Evolutionary conservation across 139 green algal species (phyloP).

Genomic region (Deuterostichococcus epilithicus): DNA sequence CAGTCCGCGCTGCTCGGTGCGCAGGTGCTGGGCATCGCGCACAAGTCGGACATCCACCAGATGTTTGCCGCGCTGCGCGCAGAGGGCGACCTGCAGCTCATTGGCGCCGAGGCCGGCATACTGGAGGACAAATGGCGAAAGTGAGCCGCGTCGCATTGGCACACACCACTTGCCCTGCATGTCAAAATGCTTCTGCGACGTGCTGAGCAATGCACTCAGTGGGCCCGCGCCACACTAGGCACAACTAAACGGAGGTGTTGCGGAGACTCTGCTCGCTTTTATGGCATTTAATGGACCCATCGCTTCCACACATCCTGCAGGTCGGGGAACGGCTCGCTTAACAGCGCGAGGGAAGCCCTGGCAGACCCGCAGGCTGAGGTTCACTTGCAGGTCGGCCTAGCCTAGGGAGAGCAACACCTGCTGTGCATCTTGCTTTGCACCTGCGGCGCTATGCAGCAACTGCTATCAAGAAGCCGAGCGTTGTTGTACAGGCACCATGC

Average conservation of each 20-base stretch:
- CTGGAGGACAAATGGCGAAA: slow-evolving; percentile 31
- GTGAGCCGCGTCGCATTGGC: no score
- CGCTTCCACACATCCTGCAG: no score
- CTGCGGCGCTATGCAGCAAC: no score
- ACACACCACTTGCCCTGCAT: no score
- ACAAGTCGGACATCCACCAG: slow-evolving; percentile 19
- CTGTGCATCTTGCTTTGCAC: no score
- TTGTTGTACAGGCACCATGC: no score
- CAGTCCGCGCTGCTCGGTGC: neutral
- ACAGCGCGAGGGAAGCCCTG: neutral
- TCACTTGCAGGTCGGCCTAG: slow-evolving; percentile 40
- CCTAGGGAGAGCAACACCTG: no score
- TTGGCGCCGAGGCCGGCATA: slow-evolving; percentile 43
- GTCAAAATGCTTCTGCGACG: no score
- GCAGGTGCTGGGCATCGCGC: neutral
- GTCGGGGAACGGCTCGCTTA: neutral
- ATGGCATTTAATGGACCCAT: no score
- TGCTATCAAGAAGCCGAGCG: no score
- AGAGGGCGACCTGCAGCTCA: slow-evolving; percentile 33
- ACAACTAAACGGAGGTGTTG: neutral
- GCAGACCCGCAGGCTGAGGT: slow-evolving; percentile 37
- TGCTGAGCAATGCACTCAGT: neutral
- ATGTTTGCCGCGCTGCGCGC: slow-evolving; percentile 44
- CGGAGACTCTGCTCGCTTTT: no score
- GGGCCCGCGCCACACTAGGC: neutral